Percentiles rank a stretch among this genome's conserved stretches.
Evolutionary conservation across 352 stramenopile genomes (phyloP).

Genomic region (Salisapilia sapeloensis): DNA sequence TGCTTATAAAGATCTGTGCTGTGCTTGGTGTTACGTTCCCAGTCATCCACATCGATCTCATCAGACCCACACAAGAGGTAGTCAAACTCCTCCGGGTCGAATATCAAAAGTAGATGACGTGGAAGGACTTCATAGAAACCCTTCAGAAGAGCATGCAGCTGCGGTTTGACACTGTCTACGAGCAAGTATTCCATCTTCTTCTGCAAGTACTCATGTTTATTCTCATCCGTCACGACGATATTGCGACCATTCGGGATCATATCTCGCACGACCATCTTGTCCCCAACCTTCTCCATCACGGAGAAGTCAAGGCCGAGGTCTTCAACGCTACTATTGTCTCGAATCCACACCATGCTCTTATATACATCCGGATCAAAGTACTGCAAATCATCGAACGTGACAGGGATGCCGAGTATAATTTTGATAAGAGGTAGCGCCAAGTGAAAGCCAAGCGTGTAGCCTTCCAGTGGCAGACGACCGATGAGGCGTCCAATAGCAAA

Average conservation of each 20-base stretch:
- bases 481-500: constrained; percentile 33
- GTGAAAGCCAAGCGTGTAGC: constrained; percentile 89
- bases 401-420: constrained; percentile 89
- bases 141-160: constrained; percentile 84
- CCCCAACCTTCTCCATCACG: constrained; percentile 14
- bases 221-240: constrained; percentile 88
- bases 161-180: constrained; percentile 79
- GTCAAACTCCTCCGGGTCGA: constrained; percentile 95
- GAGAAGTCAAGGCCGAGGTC: constrained; percentile 44
- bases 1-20: constrained; percentile 15
- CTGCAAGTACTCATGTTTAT: constrained; percentile 90
- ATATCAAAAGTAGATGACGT: constrained; percentile 85
- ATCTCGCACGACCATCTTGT: constrained; percentile 22
- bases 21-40: constrained; percentile 71
- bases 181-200: constrained; percentile 87
- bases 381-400: constrained; percentile 89
- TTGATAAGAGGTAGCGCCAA: constrained; percentile 94
- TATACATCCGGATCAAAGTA: constrained; percentile 47
- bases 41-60: constrained; percentile 90
- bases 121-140: constrained; percentile 96
- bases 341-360: constrained; percentile 44
- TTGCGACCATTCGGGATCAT: constrained; percentile 27
- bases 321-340: constrained; percentile 37
- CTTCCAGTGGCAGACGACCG: constrained; percentile 61
- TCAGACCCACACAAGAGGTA: constrained; percentile 92